Conservation (phyloP, 768 basidiomycete species). For the Boletus speciosus region DNA sequence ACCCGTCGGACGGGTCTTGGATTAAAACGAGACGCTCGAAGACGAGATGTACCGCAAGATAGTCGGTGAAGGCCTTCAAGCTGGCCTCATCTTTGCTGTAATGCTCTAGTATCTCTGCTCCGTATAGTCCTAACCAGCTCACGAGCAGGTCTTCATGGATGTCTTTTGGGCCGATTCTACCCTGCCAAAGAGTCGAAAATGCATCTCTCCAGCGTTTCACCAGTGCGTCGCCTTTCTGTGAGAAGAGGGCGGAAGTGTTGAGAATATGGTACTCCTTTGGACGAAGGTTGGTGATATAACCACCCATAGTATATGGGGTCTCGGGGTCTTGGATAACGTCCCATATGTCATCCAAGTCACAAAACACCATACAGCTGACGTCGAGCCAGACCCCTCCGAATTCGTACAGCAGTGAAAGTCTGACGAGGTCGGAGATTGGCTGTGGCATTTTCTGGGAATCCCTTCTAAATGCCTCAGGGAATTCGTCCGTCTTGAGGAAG, state of each 20-base stretch:
- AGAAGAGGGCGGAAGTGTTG: slow-evolving; percentile 2
- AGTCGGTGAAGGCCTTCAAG: neutral
- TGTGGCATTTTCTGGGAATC: neutral
- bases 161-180: neutral
- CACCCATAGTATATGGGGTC: neutral
- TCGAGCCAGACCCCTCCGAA: slow-evolving; percentile 7
- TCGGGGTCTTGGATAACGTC: neutral
- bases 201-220: slow-evolving; percentile 1
- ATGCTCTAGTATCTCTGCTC: neutral
- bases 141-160: slow-evolving; percentile 1
- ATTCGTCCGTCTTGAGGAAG: neutral
- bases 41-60: neutral
- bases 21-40: slow-evolving; percentile 1
- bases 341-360: slow-evolving; percentile 1
- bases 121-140: neutral
- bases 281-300: slow-evolving; percentile 3
- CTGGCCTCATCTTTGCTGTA: neutral
- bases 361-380: slow-evolving; percentile 3
- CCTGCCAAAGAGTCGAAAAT: neutral
- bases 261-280: slow-evolving; percentile 5
- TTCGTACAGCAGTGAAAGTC: slow-evolving; percentile 1
- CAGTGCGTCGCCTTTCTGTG: neutral
- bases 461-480: neutral
- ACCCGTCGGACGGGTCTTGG: slow-evolving; percentile 1
- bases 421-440: neutral